Conservation (phyloP, 2,329 filamentous ascomycete genomes). For the Colletotrichum simmondsii region DNA sequence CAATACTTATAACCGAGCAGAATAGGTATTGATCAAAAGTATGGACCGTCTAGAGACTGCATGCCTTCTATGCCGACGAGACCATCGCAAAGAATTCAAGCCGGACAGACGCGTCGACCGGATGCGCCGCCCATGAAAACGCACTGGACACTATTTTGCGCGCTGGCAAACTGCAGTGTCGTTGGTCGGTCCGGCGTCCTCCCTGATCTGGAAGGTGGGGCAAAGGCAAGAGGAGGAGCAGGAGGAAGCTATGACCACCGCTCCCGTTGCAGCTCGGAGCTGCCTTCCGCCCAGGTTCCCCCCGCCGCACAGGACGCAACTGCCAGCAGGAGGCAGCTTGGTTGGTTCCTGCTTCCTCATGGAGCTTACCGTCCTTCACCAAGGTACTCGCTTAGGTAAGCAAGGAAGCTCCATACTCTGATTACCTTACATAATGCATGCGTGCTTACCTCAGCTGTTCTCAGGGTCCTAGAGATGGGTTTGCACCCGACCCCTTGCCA, state of each 20-base stretch:
- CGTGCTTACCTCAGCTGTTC: not conserved
- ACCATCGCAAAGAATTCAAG: not conserved
- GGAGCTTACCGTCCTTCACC: not conserved
- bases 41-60: not conserved
- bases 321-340: not conserved
- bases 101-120: not conserved
- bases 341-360: not conserved
- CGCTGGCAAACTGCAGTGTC: not conserved
- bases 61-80: too few relatives aligned
- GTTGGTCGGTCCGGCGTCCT: constrained; percentile 6
- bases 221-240: not conserved
- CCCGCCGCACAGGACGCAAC: not conserved
- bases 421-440: not conserved
- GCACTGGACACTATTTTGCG: not conserved
- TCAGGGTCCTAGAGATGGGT: not conserved
- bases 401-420: not conserved
- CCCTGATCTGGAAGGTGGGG: constrained; percentile 32
- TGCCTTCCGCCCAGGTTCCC: not conserved
- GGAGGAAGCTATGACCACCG: constrained; percentile 28
- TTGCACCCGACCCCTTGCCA: not conserved
- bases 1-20: accelerated
- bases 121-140: not conserved
- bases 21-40: not conserved
- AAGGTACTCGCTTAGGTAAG: too few relatives aligned
- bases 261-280: constrained; percentile 10